phyloP scores from a whole-genome alignment of 2,329 filamentous ascomycete genomes.

The Ophiostoma novo-ulmi region DNA sequence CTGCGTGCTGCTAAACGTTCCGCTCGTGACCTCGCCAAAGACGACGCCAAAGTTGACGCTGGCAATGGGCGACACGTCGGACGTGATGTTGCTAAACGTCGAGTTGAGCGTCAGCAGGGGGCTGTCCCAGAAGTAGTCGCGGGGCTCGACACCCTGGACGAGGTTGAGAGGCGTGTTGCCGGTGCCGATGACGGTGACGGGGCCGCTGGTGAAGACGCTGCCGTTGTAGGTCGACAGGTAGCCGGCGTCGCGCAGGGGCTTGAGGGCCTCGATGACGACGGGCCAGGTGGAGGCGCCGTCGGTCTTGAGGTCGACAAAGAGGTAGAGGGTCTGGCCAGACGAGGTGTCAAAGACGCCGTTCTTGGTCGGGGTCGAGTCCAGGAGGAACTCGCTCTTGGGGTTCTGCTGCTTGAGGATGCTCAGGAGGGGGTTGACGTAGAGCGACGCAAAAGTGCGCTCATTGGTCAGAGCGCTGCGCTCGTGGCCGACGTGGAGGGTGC shows the following conservation, averaged over 20 bases:
- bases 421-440: slow-evolving; percentile 13
- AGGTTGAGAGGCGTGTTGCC: slow-evolving; percentile 15
- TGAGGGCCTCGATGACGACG: slow-evolving; percentile 2
- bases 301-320: slow-evolving; percentile 17
- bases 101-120: slow-evolving; percentile 11
- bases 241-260: slow-evolving; percentile 15
- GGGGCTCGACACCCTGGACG: slow-evolving; percentile 4
- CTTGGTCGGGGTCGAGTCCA: background rate
- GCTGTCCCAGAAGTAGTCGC: slow-evolving; percentile 17
- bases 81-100: slow-evolving; percentile 8
- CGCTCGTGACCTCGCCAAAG: slow-evolving; percentile 1
- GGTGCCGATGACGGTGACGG: slow-evolving; percentile 15
- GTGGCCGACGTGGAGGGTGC: slow-evolving; percentile 16
- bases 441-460: slow-evolving; percentile 9
- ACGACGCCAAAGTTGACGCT: slow-evolving; percentile 7
- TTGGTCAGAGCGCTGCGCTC: slow-evolving; percentile 6
- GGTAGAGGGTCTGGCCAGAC: slow-evolving; percentile 15
- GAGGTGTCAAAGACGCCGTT: slow-evolving; percentile 15
- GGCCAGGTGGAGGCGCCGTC: slow-evolving; percentile 12
- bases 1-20: background rate
- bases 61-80: slow-evolving; percentile 13
- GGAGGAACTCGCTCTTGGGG: slow-evolving; percentile 9
- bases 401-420: slow-evolving; percentile 8
- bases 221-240: slow-evolving; percentile 15
- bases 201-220: background rate